Evolutionary conservation across 2,329 filamentous ascomycete genomes (phyloP), one percentile per base, ranked within the genome.

Genomic region (Mycogone perniciosa): DNA sequence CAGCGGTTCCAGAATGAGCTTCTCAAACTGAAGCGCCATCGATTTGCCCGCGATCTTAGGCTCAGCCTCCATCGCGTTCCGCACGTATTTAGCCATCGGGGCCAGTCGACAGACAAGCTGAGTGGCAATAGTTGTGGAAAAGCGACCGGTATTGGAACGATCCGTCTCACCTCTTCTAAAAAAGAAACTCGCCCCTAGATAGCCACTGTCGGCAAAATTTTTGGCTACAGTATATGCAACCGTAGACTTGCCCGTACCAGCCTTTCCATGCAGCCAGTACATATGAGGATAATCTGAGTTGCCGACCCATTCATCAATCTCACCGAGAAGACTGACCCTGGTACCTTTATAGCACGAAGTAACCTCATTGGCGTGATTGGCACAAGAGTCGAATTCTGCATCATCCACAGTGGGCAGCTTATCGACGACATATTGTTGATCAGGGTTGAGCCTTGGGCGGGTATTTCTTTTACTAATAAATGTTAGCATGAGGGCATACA

Each of bases 141-240:
- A 60, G 43, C 59, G 56, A n/a, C 38, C 53, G 2, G 66, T 66
- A 38, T 63, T 63, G 2, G 65, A 63, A n/a, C 67, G 60, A 50
- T 70, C 65, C 3, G 46, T 54, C 41, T 67, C 66, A 1, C 64
- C 70, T 47, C 58, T 64, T 35, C 69, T 72, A 58, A 74, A 76
- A 57, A 75, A 74, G 55, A 75, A 76, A 5, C 64, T 68, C 0
- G 65, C 67, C 0, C 56, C 64, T 1, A 71, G 54, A 0, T 6
- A 4, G 0, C 43, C 9, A 0, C 11, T 3, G 2, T 10, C 4
- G 27, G 26, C 30, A 1, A 53, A 4, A 0, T 9, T 29, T 7
- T 44, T 27, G 13, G 42, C 48, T 2, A 58, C 29, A 2, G 51
- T 57, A 7, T 55, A 53, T 4, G 54, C 45, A 27, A 61, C 51